Base-by-base conservation (phyloP, 1,284 basidiomycete genomes). In the Sanghuangporus baumii region DNA sequence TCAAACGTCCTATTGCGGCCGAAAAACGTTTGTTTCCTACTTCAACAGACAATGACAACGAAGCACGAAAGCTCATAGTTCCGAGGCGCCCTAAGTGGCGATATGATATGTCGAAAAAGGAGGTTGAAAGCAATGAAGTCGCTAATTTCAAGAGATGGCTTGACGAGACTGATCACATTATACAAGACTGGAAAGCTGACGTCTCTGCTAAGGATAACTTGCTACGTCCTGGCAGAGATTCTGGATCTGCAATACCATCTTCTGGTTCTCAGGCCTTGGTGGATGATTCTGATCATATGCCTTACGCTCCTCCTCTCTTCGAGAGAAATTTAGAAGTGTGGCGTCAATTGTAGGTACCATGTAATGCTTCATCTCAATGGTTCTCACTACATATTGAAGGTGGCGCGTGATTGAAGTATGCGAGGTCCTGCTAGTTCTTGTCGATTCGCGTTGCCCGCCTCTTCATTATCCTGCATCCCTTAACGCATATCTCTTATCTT, bases 301-400 rank as follows among this genome's bases (percentile, higher is more conserved):
- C 84, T 7, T 74, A 75, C 50, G 87, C 89, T 8, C 84, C 88
- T 1, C 88, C 90, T 0, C 88, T 89, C 71, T 96, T 87, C 72
- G 94, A 96, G 74, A 83, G 91, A 37, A 96, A 96, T 73, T 71
- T 96, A 26, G 91, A 96, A 72, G 94, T 96, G 6, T 96, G 93
- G 93, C 77, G 94, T 66, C 94, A 96, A 75, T 75, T 96, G 85
- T 93, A 46, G 16, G 75, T 70, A 87, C 56, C 12, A 4, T 26
- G n/a, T 31, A 59, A 16, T 63, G 66, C 43, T 64, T 68, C 26
- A 55, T 48, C 50, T 14, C 46, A 34, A 8, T 52, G 47, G 8
- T 40, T 41, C 48, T 38, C 26, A 57, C 20, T 37, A 51, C 55
- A 66, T 46, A 23, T 26, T 56, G 23, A 67, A 93, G 91, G 68